phyloP scores from a whole-genome alignment of 257 asterid species.

The Fraxinus cuspidata region DNA sequence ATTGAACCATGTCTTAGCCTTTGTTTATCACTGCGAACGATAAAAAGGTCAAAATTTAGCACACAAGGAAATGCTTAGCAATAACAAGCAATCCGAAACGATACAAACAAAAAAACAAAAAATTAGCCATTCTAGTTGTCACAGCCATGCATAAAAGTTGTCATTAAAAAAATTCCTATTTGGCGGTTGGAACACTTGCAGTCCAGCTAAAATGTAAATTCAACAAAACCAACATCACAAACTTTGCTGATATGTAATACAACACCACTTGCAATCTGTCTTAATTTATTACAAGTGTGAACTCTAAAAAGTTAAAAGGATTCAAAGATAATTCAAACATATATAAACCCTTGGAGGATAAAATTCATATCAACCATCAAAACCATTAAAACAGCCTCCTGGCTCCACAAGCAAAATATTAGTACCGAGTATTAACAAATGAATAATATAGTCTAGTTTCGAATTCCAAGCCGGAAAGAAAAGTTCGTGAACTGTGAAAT shows the following conservation, averaged over 20 bases:
- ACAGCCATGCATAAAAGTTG: not conserved
- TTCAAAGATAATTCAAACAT: not conserved
- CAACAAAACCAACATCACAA: not conserved
- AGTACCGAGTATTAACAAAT: no score
- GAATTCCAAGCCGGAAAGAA: not conserved
- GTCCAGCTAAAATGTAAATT: not conserved
- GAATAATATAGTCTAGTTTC: not conserved
- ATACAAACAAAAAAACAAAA: no score
- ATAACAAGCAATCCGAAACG: not conserved
- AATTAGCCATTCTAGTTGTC: not conserved
- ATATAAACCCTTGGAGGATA: no score
- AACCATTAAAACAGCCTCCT: not conserved
- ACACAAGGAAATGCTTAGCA: not conserved
- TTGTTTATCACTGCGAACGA: conserved; percentile 3
- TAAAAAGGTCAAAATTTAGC: not conserved
- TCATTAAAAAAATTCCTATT: not conserved
- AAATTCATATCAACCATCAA: not conserved
- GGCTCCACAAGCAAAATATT: no score
- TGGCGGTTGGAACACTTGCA: not conserved
- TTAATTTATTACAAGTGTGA: not conserved
- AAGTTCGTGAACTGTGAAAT: not conserved
- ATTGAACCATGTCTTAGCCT: conserved; percentile 74
- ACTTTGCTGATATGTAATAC: not conserved
- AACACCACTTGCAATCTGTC: not conserved
- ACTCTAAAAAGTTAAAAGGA: not conserved